Percentiles rank a stretch among this genome's conserved stretches.
These are phyloP conservation scores for Kazachstania sp. DNA, from an alignment of 1,139 yeast genomes.

Conservation along the genomic window DNA sequence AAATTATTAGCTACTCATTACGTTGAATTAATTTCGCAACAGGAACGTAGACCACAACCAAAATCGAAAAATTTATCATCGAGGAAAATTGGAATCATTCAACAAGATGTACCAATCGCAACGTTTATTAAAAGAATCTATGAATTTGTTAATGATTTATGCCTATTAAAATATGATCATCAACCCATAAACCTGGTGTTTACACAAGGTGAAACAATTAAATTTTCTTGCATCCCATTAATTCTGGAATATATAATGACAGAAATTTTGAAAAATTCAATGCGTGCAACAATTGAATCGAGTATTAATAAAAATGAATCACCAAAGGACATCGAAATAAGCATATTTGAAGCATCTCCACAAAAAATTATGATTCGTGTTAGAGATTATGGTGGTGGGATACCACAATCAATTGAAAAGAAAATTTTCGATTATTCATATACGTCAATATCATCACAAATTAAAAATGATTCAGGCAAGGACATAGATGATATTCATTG, in stretches of 20 bases:
- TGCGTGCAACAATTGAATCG: constrained; percentile 71
- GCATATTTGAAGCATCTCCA: constrained; percentile 45
- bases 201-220: constrained; percentile 39
- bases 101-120: constrained; percentile 53
- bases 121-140: constrained; percentile 55
- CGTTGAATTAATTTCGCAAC: constrained; percentile 40
- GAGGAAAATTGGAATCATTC: constrained; percentile 55
- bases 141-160: constrained; percentile 72
- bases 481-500: constrained; percentile 1
- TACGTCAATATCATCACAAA: constrained; percentile 51
- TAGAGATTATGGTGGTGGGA: constrained; percentile 86
- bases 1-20: constrained; percentile 81
- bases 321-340: constrained; percentile 44
- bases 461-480: constrained; percentile 20
- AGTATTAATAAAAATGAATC: constrained; percentile 39
- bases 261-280: constrained; percentile 80
- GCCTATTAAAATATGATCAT: constrained; percentile 69
- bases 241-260: constrained; percentile 81
- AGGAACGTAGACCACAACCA: constrained; percentile 13
- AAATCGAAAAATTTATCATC: constrained; percentile 26
- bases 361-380: constrained; percentile 53
- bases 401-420: constrained; percentile 52
- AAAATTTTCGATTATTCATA: constrained; percentile 80
- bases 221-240: constrained; percentile 72
- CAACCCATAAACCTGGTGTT: constrained; percentile 36